Base-by-base conservation (phyloP, 169 alveolate species). In the Plasmodium yoelii region DNA sequence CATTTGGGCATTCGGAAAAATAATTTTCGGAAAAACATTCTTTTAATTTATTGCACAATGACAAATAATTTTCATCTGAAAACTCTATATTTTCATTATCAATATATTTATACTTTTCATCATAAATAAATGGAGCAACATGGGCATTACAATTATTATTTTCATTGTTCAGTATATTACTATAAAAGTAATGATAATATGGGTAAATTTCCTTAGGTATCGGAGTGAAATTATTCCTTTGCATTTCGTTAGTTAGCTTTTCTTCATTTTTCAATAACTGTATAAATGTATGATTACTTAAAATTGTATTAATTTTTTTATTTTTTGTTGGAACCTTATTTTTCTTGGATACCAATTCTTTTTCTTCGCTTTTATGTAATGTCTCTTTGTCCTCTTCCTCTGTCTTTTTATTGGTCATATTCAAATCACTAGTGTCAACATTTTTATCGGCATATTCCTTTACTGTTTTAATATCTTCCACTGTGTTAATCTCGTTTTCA, bases 111-210 rank as follows among this genome's bases (percentile, higher is more conserved):
- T 22, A 44, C 39, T 34, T 56, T 64, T 64, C 49, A 61, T 75
- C 70, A 51, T 26, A 65, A 19, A 34, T 55, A 46, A 55, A 44
- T 7, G 60, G 82, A 18, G 42, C 10, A 63, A 12, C 19, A 0
- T 24, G 56, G 65, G 7, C 13, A 18, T 15, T n/a, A 8, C 39
- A 12, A 1, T 57, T 18, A 57, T 13, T 47, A 19, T 24, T 39
- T 10, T 44, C 47, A 12, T 44, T 7, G 8, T 9, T 26, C 24
- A 49, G 22, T 55, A 77, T 19, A 57, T 77, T 77, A 69, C 88
- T 77, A 22, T 77, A 77, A 56, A 63, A 77, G 68, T 77, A 77
- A 68, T 77, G 88, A 42, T 77, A 77, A 44, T 77, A 77, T 5
- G 88, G 88, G 24, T 77, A 77, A 44, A 68, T 77, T 24, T 64